Conservation (phyloP, 2,329 filamentous ascomycete species). For the Pestalotiopsis fici region DNA sequence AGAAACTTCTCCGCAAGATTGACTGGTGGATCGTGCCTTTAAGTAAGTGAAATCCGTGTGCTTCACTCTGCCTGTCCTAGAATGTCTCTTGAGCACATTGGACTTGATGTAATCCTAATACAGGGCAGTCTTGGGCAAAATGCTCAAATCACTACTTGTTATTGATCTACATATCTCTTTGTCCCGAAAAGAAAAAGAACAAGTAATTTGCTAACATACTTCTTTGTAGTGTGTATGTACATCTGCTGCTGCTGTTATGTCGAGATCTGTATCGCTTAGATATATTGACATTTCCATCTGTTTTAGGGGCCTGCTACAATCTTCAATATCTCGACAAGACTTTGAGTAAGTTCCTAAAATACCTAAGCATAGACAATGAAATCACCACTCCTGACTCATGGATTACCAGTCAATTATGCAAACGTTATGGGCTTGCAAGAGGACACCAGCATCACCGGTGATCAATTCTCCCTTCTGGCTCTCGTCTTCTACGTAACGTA, state of each 20-base stretch:
- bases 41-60: conserved; percentile 1
- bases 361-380: background rate
- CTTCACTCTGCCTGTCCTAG: no score
- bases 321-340: conserved; percentile 32
- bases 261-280: background rate
- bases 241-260: background rate
- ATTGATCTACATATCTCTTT: no score
- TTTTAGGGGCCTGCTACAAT: conserved; percentile 29
- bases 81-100: no score
- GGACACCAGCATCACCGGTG: conserved; percentile 26
- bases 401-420: conserved; percentile 26
- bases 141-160: no score
- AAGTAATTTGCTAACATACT: no score
- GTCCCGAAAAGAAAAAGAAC: no score
- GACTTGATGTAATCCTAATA: no score
- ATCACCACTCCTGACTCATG: background rate
- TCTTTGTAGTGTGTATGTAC: conserved; percentile 20
- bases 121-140: no score
- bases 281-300: background rate
- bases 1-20: conserved; percentile 27
- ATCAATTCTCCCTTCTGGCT: conserved; percentile 30
- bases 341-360: conserved; percentile 17
- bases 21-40: conserved; percentile 30
- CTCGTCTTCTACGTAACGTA: conserved; percentile 33
- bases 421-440: conserved; percentile 30